Evolutionary conservation across 106 monocot genomes (phyloP).

Genomic region (Acanthochlamys bracteata): DNA sequence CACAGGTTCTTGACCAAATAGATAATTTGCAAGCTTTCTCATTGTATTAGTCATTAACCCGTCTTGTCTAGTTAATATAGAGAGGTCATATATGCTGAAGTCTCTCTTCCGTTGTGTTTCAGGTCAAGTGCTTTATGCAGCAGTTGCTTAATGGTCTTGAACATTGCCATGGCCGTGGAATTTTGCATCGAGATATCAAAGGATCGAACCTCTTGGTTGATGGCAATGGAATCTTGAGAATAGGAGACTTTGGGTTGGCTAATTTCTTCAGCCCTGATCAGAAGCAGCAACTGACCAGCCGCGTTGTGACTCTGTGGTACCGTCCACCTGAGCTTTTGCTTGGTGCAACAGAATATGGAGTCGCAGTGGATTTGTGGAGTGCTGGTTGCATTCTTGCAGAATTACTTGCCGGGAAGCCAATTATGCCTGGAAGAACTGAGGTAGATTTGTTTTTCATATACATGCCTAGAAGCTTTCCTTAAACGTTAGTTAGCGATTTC

Average conservation of each 20-base stretch:
- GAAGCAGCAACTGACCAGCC: constrained; percentile 57
- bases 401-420: constrained; percentile 54
- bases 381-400: constrained; percentile 70
- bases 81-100: neutral
- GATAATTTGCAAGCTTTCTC: neutral
- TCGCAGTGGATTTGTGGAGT: constrained; percentile 65
- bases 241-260: constrained; percentile 69
- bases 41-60: neutral
- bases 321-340: constrained; percentile 65
- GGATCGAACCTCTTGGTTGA: constrained; percentile 59
- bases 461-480: too few species aligned
- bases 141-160: constrained; percentile 55
- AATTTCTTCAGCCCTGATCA: constrained; percentile 50
- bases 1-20: constrained; percentile 34
- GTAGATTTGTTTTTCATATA: constrained; percentile 10
- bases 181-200: constrained; percentile 71
- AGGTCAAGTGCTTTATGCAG: constrained; percentile 71
- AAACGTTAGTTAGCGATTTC: too few species aligned
- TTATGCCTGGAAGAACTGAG: constrained; percentile 78
- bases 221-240: constrained; percentile 54
- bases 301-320: constrained; percentile 72
- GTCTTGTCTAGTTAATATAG: neutral
- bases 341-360: constrained; percentile 54
- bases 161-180: constrained; percentile 53
- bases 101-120: constrained; percentile 13